Conservation (phyloP, 2,329 filamentous ascomycete species). For the Tolypocladium ophioglossoides region DNA sequence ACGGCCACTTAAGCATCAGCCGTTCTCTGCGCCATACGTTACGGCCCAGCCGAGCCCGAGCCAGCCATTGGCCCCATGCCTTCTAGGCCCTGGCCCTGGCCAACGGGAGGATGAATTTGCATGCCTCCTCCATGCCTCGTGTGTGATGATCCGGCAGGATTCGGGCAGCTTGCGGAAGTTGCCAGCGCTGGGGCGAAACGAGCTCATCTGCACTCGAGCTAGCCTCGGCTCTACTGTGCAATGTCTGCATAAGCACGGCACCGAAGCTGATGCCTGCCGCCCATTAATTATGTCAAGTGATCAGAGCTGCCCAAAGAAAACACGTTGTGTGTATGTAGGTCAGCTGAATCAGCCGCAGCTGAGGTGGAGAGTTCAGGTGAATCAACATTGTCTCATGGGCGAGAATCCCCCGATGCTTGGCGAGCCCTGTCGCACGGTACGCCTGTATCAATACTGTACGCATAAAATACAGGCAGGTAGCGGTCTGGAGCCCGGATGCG, state of each 20-base stretch:
- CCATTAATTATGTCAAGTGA: not conserved
- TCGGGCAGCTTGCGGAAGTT: not conserved
- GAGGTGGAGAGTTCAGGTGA: not conserved
- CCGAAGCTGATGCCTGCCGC: not conserved
- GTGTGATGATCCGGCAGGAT: not conserved
- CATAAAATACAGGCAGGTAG: not conserved
- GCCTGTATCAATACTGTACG: not conserved
- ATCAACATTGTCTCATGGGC: not conserved
- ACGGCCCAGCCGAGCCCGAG: not conserved
- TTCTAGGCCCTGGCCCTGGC: too few relatives aligned
- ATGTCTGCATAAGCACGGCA: not conserved
- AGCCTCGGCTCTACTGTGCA: too few relatives aligned
- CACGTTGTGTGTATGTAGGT: not conserved
- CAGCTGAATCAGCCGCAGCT: conserved; percentile 5
- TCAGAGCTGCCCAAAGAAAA: not conserved
- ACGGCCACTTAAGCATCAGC: not conserved
- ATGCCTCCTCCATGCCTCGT: not conserved
- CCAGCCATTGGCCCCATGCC: not conserved
- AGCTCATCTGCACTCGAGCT: too few relatives aligned
- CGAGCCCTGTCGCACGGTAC: not conserved
- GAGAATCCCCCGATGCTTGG: too few relatives aligned
- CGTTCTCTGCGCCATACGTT: not conserved
- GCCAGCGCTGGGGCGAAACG: not conserved
- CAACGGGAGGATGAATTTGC: too few relatives aligned
- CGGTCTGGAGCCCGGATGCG: not conserved